Evolutionary conservation across 129 eudicot species (phyloP).

Genomic region (Chrysanthemum makinoi): DNA sequence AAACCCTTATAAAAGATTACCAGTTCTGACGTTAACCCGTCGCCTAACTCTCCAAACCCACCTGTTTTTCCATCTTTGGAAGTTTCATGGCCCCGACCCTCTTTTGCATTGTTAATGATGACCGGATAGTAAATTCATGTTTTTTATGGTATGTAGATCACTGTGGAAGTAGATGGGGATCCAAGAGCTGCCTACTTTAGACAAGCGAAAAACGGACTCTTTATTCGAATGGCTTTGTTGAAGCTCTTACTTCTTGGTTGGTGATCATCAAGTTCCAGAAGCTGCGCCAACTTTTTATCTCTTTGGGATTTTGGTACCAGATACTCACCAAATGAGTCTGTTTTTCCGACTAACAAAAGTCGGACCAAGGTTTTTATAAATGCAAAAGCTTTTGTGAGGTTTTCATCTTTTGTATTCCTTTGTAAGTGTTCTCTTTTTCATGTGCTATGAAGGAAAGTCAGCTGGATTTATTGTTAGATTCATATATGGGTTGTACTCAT

Average conservation of each 20-base stretch:
- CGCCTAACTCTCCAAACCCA: no score
- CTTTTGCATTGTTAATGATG: background rate
- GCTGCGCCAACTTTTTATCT: conserved; percentile 4
- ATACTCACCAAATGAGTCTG: background rate
- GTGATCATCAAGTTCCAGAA: conserved; percentile 35
- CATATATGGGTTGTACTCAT: no score
- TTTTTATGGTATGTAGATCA: conserved; percentile 47
- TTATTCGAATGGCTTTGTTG: conserved; percentile 90
- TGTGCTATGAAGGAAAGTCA: no score
- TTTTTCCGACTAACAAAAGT: background rate
- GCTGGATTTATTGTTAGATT: no score
- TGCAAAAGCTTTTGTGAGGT: no score
- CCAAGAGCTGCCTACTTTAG: conserved; percentile 98
- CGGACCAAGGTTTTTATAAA: no score
- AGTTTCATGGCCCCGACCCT: no score
- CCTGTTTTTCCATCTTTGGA: background rate
- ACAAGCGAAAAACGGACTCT: conserved; percentile 96
- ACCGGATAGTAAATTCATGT: background rate
- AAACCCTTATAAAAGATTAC: no score
- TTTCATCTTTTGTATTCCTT: no score
- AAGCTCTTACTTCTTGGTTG: conserved; percentile 95
- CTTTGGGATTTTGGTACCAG: background rate
- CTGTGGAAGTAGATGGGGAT: conserved; percentile 90
- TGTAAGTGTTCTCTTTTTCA: no score
- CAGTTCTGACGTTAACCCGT: no score